Base-by-base conservation (phyloP, 2,329 filamentous ascomycete genomes). In the Aspergillus vadensis region DNA sequence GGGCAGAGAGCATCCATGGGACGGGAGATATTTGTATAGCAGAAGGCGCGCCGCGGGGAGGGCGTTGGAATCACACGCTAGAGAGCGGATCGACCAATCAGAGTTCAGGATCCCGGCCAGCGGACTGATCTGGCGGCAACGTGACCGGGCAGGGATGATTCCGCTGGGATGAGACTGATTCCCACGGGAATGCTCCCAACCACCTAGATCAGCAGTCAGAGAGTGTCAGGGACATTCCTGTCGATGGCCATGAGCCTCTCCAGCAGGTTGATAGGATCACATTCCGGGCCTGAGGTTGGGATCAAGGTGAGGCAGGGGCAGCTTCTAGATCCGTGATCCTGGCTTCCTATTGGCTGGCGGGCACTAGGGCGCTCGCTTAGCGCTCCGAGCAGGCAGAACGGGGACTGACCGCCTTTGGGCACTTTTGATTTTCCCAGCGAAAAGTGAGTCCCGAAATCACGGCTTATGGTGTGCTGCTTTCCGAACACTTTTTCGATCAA, bases 11-110 rank as follows among this genome's bases (percentile, higher is more conserved):
- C 61, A 65, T 63, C 57, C 63, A 58, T 65, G 70, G 70, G 68
- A 66, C 67, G 69, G 65, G 67, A 62, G 71, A 72, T 77, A 78
- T 78, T 78, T 79, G 73, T 77, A 78, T 73, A 69, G 69, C 62
- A 64, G 59, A 65, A 51, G 58, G 57, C 58, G 51, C 61, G 63
- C 59, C 61, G 67, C 64, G 69, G 71, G 65, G 71, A 70, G 65
- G 65, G 58, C 49, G 47, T 64, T 65, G 69, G 70, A 74, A 77
- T 77, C 74, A 78, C 74, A 64, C 75, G 69, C 74, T 73, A 74
- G 64, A 57, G 19, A 39, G 58, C 9, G 49, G 63, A 70, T 71
- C 67, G 56, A 62, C 76, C 76, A 78, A 79, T 78, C 68, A 77
- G 72, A 52, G 57, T 0, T 1, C 25, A 62, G 69, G 72, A 73